Percentiles rank a stretch among this genome's conserved stretches.
Evolutionary conservation across 345 rosid species (phyloP).

Genomic region (Noccaea caerulescens): DNA sequence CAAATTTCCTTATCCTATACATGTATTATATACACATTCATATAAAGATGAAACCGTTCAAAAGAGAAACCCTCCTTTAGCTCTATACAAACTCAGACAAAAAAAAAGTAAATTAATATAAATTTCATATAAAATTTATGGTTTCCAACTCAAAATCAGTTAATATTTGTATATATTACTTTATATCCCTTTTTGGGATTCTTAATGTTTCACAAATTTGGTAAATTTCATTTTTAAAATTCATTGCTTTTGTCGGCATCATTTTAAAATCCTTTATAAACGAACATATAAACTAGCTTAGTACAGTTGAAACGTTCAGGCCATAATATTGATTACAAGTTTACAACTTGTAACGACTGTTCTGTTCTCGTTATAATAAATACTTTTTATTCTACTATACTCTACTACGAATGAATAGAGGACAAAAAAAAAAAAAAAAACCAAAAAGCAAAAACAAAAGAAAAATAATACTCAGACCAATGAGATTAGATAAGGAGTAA

Average conservation of each 20-base stretch:
- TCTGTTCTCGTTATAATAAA: neutral
- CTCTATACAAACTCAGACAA: neutral
- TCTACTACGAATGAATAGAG: neutral
- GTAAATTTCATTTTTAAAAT: neutral
- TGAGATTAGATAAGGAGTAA: neutral
- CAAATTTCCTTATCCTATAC: slow-evolving; percentile 37
- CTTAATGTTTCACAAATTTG: neutral
- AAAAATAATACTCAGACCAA: slow-evolving; percentile 4
- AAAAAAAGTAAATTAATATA: neutral
- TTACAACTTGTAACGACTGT: neutral
- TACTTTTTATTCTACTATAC: neutral
- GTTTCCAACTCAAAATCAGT: neutral
- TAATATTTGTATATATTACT: neutral
- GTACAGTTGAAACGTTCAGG: neutral
- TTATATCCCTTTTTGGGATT: neutral
- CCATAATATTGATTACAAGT: neutral
- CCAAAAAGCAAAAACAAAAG: neutral
- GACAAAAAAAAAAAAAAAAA: neutral
- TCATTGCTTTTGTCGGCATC: neutral
- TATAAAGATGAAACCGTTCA: slow-evolving; percentile 24
- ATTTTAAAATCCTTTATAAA: neutral
- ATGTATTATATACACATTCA: slow-evolving; percentile 24
- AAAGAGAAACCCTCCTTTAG: slow-evolving; percentile 6
- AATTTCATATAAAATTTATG: neutral
- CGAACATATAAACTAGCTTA: neutral